Evolutionary conservation across 225 moss, liverwort and hornwort species (phyloP), one percentile per base, ranked within the genome.

Genomic region (Sphagnum tenellum): DNA sequence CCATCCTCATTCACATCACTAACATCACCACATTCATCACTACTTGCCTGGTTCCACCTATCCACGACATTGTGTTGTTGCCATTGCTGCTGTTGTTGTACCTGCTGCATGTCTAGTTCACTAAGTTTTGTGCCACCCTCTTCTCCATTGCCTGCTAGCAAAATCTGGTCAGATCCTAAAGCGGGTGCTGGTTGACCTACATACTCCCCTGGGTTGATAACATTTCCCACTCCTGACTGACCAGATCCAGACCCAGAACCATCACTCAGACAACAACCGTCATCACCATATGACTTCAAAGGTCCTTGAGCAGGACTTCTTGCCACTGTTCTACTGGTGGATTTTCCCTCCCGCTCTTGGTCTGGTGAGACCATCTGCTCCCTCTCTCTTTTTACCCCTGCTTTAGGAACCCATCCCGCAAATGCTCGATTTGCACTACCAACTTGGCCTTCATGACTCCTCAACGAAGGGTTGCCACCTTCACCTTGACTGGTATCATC

Each of bases 301-400:
- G 57, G 57, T 13, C 67, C 57, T 59, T 59, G 67, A 76, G 56
- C 61, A 9, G 63, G 69, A 5, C 44, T 49, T 52, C 65, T 65
- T 60, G 71, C 71, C 53, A 65, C 71, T 14, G 1, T 5, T 45
- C 69, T 76, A 71, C 76, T 73, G 47, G 68, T 65, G 50, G 59
- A 45, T 62, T 9, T 56, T 13, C 55, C 57, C 66, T 57, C 56
- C 46, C 69, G 75, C 51, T 67, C 7, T 0, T 61, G 57, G 4
- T 60, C 63, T 3, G 57, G 49, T 47, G 65, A 52, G 49, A 10
- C 48, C 44, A 63, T 71, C 14, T 74, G 69, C 10, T 74, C 76
- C 62, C 67, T 64, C 14, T 77, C 76, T 45, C 65, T 58, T 52
- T 61, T 72, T 5, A 57, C 77, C 14, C 66, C 70, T 29, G 8